Evolutionary conservation across 352 stramenopile genomes (phyloP).

Genomic region (Phytophthora ramorum): DNA sequence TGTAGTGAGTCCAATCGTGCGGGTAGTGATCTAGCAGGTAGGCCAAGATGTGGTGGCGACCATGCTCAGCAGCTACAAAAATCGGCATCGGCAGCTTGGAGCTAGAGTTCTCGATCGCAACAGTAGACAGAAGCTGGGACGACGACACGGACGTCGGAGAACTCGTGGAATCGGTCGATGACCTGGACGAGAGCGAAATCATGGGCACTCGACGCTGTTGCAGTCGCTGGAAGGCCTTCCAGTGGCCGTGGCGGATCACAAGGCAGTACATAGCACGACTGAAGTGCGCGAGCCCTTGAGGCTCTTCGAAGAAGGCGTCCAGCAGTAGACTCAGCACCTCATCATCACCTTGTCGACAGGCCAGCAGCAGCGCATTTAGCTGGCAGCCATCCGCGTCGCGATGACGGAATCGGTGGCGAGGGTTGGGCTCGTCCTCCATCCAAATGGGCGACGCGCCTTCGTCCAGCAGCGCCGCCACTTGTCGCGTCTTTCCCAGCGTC

Average conservation of each 20-base stretch:
- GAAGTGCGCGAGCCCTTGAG: slow-evolving; percentile 51
- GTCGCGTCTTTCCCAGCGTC: slow-evolving; percentile 41
- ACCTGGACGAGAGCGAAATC: slow-evolving; percentile 32
- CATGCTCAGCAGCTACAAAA: slow-evolving; percentile 69
- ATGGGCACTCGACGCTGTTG: slow-evolving; percentile 49
- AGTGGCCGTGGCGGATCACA: slow-evolving; percentile 66
- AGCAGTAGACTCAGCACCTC: slow-evolving; percentile 66
- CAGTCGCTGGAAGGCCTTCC: slow-evolving; percentile 65
- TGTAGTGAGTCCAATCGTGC: slow-evolving; percentile 46
- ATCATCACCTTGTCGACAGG: slow-evolving; percentile 56
- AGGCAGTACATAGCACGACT: slow-evolving; percentile 74
- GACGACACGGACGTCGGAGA: slow-evolving; percentile 26
- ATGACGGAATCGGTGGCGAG: slow-evolving; percentile 16
- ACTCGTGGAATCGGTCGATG: slow-evolving; percentile 13
- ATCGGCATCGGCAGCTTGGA: slow-evolving; percentile 60
- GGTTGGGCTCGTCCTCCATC: slow-evolving; percentile 36
- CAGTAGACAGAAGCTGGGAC: slow-evolving; percentile 23
- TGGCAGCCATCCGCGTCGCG: slow-evolving; percentile 29
- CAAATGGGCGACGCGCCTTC: slow-evolving; percentile 66
- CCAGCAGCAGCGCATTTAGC: slow-evolving; percentile 70
- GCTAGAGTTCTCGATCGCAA: slow-evolving; percentile 24
- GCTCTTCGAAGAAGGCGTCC: slow-evolving; percentile 64
- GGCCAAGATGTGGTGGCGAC: slow-evolving; percentile 56
- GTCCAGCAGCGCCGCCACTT: slow-evolving; percentile 64
- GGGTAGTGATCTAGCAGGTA: slow-evolving; percentile 49